A percentile compares a stretch with the other conserved stretches of the same genome.
phyloP scores from a whole-genome alignment of 2,329 filamentous ascomycete species.

The Proliferodiscus dingleyae region DNA sequence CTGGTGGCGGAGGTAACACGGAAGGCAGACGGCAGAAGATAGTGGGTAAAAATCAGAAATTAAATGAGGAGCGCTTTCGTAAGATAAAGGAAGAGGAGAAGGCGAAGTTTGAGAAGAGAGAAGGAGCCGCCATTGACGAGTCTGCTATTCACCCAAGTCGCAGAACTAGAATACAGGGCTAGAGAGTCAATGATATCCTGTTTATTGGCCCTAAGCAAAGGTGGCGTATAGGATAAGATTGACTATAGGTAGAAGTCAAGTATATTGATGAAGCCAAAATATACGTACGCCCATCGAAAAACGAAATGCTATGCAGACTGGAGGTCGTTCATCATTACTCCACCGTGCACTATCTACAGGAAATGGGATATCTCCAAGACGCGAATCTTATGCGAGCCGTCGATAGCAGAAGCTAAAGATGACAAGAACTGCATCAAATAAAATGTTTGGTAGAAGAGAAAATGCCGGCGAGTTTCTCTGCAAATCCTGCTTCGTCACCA shows the following conservation, averaged over 20 bases:
- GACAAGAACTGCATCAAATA: not conserved
- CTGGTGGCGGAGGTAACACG: slow-evolving; percentile 79
- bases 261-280: not conserved
- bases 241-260: slow-evolving; percentile 1
- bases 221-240: not conserved
- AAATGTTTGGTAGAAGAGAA: slow-evolving; percentile 12
- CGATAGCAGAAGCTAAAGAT: not conserved
- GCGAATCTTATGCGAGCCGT: slow-evolving; percentile 5
- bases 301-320: slow-evolving; percentile 6
- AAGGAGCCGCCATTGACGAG: slow-evolving; percentile 18
- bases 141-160: slow-evolving; percentile 29
- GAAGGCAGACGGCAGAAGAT: slow-evolving; percentile 70
- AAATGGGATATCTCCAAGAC: slow-evolving; percentile 18
- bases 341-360: slow-evolving; percentile 24
- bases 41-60: slow-evolving; percentile 76
- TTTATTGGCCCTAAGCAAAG: not conserved
- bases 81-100: slow-evolving; percentile 27
- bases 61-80: slow-evolving; percentile 52
- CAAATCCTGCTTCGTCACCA: slow-evolving; percentile 2
- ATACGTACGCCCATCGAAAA: not conserved
- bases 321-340: slow-evolving; percentile 13
- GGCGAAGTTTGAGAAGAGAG: slow-evolving; percentile 19
- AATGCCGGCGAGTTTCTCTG: slow-evolving; percentile 5
- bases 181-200: slow-evolving; percentile 4
- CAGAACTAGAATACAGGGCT: slow-evolving; percentile 20